phyloP scores from a whole-genome alignment of 2,329 filamentous ascomycete species.

The Sarocladiaceae sp. region DNA sequence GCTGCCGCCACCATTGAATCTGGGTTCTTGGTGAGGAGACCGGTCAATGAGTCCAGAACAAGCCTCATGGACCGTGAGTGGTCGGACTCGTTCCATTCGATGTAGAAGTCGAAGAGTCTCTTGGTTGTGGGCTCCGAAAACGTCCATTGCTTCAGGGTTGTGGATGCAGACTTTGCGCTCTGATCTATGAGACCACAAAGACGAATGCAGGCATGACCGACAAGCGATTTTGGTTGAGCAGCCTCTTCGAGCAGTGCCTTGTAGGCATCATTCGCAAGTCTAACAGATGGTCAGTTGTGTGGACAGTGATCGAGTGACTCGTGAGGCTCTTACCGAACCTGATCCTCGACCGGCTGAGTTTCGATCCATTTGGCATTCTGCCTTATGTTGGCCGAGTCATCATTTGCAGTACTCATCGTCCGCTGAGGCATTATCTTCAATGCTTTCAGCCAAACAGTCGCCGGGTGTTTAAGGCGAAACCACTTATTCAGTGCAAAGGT shows the following conservation, averaged over 20 bases:
- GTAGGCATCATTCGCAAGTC: slow-evolving; percentile 37
- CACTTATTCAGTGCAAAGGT: too few relatives aligned
- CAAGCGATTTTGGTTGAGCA: slow-evolving; percentile 49
- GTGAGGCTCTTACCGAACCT: slow-evolving; percentile 9
- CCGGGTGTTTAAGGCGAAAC: too few relatives aligned
- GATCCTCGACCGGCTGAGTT: slow-evolving; percentile 11
- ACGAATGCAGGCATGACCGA: slow-evolving; percentile 52
- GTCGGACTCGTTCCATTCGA: slow-evolving; percentile 65
- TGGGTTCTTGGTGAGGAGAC: slow-evolving; percentile 48
- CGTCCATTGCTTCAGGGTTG: slow-evolving; percentile 41
- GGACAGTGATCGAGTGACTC: slow-evolving; percentile 11
- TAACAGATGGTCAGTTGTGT: neutral
- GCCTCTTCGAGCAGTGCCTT: slow-evolving; percentile 43
- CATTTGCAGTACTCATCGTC: neutral
- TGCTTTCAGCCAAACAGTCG: too few relatives aligned
- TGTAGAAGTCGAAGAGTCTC: slow-evolving; percentile 56
- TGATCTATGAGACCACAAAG: slow-evolving; percentile 61
- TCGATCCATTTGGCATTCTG: slow-evolving; percentile 14
- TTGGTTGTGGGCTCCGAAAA: slow-evolving; percentile 45
- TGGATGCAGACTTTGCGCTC: slow-evolving; percentile 45
- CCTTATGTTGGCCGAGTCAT: slow-evolving; percentile 3
- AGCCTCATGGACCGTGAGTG: slow-evolving; percentile 60
- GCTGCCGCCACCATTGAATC: slow-evolving; percentile 28
- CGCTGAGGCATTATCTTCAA: too few relatives aligned
- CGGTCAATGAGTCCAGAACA: slow-evolving; percentile 53